phyloP scores from a whole-genome alignment of 306 rosid genomes.

The Cercis canadensis region DNA sequence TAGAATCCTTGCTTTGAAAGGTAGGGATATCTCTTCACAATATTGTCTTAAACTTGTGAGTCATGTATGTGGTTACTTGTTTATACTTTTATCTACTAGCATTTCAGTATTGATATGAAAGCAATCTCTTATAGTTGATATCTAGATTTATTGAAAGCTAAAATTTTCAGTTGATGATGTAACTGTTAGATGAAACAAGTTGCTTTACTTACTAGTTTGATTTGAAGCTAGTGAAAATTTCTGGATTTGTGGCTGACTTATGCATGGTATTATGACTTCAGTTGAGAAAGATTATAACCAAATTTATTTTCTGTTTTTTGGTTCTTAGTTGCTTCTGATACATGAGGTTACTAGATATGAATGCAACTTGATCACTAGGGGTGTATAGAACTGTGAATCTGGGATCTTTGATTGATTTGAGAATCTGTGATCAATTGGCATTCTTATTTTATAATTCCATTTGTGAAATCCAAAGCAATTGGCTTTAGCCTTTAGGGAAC shows the following conservation, averaged over 20 bases:
- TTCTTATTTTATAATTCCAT: constrained; percentile 20
- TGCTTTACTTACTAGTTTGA: constrained; percentile 17
- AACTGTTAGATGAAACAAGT: background rate
- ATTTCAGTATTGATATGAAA: constrained; percentile 8
- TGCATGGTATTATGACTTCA: constrained; percentile 21
- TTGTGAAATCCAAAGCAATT: background rate
- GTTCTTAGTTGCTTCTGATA: constrained; percentile 15
- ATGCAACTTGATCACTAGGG: constrained; percentile 21
- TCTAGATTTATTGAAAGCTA: constrained; percentile 14
- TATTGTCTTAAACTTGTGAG: background rate
- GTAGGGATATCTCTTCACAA: constrained; percentile 41
- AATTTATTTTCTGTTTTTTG: constrained; percentile 2
- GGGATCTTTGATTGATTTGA: constrained; percentile 25
- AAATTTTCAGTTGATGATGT: constrained; percentile 8
- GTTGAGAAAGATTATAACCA: background rate
- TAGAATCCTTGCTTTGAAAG: constrained; percentile 92
- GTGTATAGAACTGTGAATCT: constrained; percentile 2
- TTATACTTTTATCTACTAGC: background rate
- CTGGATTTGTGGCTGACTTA: background rate
- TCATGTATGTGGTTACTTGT: constrained; percentile 20
- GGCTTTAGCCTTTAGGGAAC: too few species aligned
- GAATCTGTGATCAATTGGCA: constrained; percentile 13
- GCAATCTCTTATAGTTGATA: background rate
- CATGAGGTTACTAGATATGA: background rate
- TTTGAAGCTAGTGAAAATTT: background rate